phyloP scores from a whole-genome alignment of 1,139 yeast species.

The Geotrichum carabidarum region DNA sequence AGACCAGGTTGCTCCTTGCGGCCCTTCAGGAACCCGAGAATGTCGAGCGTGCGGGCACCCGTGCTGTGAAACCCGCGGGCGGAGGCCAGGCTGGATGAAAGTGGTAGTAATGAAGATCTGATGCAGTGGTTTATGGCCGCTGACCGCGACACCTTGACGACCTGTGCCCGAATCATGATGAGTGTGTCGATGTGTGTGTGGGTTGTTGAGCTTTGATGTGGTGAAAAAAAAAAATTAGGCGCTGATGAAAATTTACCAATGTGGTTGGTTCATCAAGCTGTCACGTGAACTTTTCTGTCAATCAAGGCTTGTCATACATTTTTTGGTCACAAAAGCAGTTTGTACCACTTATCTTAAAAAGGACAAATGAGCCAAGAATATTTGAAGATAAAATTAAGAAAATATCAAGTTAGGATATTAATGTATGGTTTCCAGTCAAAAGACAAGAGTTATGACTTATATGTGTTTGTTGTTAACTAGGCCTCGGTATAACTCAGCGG shows the following conservation, averaged over 20 bases:
- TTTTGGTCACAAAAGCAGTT: too few relatives aligned
- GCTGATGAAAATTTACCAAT: slow-evolving; percentile 1
- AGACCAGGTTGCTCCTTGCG: slow-evolving; percentile 9
- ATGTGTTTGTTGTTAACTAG: too few relatives aligned
- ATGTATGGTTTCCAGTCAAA: too few relatives aligned
- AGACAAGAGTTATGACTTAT: too few relatives aligned
- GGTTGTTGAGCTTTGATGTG: background rate
- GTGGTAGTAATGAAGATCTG: background rate
- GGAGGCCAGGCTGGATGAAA: background rate
- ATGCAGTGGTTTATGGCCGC: background rate
- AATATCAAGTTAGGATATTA: too few relatives aligned
- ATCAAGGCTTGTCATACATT: too few relatives aligned
- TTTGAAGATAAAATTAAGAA: too few relatives aligned
- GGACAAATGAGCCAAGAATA: too few relatives aligned
- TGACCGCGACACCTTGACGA: background rate
- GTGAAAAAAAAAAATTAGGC: background rate
- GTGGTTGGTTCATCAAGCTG: background rate
- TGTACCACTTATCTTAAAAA: too few relatives aligned
- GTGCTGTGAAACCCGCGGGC: slow-evolving; percentile 1
- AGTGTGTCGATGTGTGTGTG: background rate
- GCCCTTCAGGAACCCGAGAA: slow-evolving; percentile 7
- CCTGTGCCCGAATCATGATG: background rate
- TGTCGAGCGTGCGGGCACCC: background rate
- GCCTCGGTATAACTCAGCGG: too few relatives aligned
- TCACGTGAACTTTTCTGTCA: background rate